Base-by-base conservation (phyloP, 371 early-diverging fungal genomes). In the Mortierella sp. region DNA sequence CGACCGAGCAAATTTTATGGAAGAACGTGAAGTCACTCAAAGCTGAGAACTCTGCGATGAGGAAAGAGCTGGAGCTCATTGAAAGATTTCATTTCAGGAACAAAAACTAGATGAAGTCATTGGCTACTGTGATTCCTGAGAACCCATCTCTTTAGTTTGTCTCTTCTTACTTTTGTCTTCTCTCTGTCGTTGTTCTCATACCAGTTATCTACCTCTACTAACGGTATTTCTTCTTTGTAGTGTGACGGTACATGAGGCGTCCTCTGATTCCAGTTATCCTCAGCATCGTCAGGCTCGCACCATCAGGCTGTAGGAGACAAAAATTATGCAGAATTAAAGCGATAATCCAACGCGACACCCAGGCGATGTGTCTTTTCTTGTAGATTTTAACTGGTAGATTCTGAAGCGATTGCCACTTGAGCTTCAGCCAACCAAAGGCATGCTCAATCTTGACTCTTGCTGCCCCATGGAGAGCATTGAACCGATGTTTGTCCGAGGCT, bases 381-480 rank as follows among this genome's bases (percentile, higher is more conserved):
- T 56, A 15, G 4, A 66, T 51, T 25, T 66, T 48, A 29, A 66
- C 44, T 16, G 48, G 58, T 3, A 47, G 45, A 23, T 46, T 58
- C 16, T 47, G 50, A 14, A 65, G 30, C 21, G 58, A 58, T 37
- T 47, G 57, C 23, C 57, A 65, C 29, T 57, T 58, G 28, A 58
- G 52, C 50, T 51, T 50, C 21, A 66, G 51, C 60, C 44, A 52
- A 7, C 66, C 52, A 21, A 59, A 12, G 0, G 66, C 58, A 37
- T 66, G 45, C 37, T 66, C 60, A 5, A 44, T n/a, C 66, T 66
- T 66, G 44, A 44, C 44, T 29, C 66, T 30, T 2, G 66, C 60
- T 2, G 48, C 21, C 0, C 59, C 45, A 57, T 66, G 66, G 12
- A 47, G 14, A 9, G 2, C 11, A 50, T 69, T 69, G 53, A 63